phyloP scores from a whole-genome alignment of 441 rosid genomes.

The Gossypium davidsonii region DNA sequence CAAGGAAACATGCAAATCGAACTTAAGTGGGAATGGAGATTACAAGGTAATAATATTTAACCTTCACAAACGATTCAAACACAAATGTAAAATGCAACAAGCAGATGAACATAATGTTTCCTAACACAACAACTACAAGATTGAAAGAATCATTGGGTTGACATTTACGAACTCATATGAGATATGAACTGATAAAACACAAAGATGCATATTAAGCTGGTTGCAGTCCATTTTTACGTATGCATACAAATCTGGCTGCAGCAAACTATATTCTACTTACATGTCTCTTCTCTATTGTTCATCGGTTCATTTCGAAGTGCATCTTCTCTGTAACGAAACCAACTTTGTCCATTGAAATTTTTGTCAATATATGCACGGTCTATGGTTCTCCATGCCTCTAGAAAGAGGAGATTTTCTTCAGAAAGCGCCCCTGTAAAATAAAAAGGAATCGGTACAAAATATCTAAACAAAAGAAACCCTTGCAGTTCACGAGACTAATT shows the following conservation, averaged over 20 bases:
- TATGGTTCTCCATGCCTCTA: slow-evolving; percentile 94
- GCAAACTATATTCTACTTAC: slow-evolving; percentile 32
- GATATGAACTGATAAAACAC: background rate
- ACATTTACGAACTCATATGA: background rate
- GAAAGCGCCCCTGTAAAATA: slow-evolving; percentile 50
- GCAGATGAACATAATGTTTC: background rate
- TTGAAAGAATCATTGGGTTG: background rate
- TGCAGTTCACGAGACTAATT: slow-evolving; percentile 3
- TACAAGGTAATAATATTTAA: background rate
- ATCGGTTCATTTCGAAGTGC: slow-evolving; percentile 84
- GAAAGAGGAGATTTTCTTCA: slow-evolving; percentile 72
- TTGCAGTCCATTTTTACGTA: background rate
- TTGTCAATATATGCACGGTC: slow-evolving; percentile 91
- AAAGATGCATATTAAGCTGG: background rate
- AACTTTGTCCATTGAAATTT: slow-evolving; percentile 88
- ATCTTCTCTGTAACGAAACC: slow-evolving; percentile 93
- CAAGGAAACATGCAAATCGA: slow-evolving; percentile 20
- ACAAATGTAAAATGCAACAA: background rate
- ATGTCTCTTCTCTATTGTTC: slow-evolving; percentile 82
- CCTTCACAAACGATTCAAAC: background rate
- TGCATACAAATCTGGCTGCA: background rate
- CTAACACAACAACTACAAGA: background rate
- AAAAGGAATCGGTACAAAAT: slow-evolving; percentile 5
- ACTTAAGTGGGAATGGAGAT: background rate
- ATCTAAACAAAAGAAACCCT: background rate